Base-by-base conservation (phyloP, 768 basidiomycete genomes). In the Nidularia pulvinata region DNA sequence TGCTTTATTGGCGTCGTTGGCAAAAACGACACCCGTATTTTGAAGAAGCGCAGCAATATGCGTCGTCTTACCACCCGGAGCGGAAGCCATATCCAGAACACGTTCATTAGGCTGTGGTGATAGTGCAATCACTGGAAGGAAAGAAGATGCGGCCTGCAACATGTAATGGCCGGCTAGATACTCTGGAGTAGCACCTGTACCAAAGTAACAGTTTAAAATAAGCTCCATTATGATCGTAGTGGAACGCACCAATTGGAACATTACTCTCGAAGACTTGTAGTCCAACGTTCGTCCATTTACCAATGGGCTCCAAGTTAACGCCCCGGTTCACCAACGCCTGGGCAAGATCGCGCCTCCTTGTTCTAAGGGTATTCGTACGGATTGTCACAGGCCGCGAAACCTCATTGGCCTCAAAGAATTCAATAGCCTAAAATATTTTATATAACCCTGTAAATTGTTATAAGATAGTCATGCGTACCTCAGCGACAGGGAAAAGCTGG, bases 141-240 rank as follows among this genome's bases (percentile, higher is more conserved):
- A 98, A 1, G 97, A 98, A 5, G 95, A 96, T 9, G 97, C 97
- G 5, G 97, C 93, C 77, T 99, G 97, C 25, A 98, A 89, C 93
- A 99, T 98, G 72, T 99, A 99, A 67, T 99, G 95, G 2, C 97
- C 97, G 0, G 97, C 95, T 37, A 99, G 85, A 71, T 99, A 99
- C 74, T 99, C 97, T 9, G 97, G 97, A 2, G 97, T 98, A 5
- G 97, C 97, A 67, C 91, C 87, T 88, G 59, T 30, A 48, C 42
- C 53, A 39, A 50, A 19, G 32, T 42, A 7, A 10, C 25, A 49
- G 44, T 48, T 39, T 19, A 33, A 48, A 45, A n/a, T 16, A 16
- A 22, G n/a, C 32, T 45, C 33, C n/a, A 25, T 14, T 16, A 48
- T 55, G 51, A 16, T 34, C 16, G n/a, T 16, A 46, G 22, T n/a